Base-by-base conservation (phyloP, 257 asterid species). In the Handroanthus guayacan region DNA sequence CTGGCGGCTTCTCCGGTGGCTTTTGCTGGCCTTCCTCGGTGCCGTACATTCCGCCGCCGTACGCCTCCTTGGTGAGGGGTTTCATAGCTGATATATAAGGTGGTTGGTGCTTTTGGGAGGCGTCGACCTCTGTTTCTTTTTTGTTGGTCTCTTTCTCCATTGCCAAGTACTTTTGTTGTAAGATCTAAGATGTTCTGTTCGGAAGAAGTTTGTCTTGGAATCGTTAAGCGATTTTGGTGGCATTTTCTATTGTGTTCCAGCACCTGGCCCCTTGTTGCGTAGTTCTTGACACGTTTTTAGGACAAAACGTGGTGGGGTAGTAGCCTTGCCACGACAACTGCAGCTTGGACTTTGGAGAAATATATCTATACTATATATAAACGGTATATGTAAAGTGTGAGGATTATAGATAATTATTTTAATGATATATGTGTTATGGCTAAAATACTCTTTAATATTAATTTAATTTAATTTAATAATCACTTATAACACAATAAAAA, bases 31-130 rank as follows among this genome's bases (percentile, higher is more conserved):
- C 89, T 25, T 85, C 91, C 55, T 87, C 93, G 44, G 85, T 45
- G 13, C 84, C 97, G 72, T 92, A 90, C 86, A 92, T 77, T 41
- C 97, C 93, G 13, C 96, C 96, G 50, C 96, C 97, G 84, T 88
- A 87, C 2, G 95, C 97, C 63, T 87, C 93, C 13, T n/a, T 79
- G 5, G 86, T 85, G 3, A 86, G 16, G 62, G 97, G 92, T 6
- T 83, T 72, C 95, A 92, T 81, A 3, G 87, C 20, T 1, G 96
- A 84, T 51, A 87, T 85, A 65, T 83, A 36, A 0, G 92, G 87
- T 34, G 85, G 87, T 34, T 81, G 89, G 76, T 80, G 79, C 69
- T 72, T n/a, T 79, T 75, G 14, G n/a, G 52, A 47, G 7, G 6
- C 67, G n/a, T 11, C 77, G 3, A 47, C 79, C 41, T 77, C 76